Percentiles rank a stretch among this genome's conserved stretches.
Evolutionary conservation across 164 flowering plant species (phyloP).

Genomic region (Piper betle): DNA sequence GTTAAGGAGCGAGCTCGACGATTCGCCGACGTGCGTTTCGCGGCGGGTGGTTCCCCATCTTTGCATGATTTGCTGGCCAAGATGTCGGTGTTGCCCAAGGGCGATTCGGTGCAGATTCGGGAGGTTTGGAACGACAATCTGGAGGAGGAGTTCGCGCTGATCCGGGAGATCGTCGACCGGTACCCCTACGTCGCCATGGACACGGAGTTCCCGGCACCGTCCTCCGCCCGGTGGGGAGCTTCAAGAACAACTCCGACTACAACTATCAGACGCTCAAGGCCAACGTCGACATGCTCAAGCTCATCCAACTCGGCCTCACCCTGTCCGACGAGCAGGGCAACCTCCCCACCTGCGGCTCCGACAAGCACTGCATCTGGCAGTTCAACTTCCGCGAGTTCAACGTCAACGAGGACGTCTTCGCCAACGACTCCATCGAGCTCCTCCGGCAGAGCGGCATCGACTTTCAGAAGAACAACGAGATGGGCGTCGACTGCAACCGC

Average conservation of each 20-base stretch:
- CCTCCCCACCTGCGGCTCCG: constrained; percentile 35
- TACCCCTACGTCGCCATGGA: constrained; percentile 45
- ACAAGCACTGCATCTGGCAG: constrained; percentile 36
- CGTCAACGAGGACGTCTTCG: constrained; percentile 24
- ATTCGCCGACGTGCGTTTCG: too few relatives aligned
- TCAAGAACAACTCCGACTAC: constrained; percentile 19
- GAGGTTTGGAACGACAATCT: constrained; percentile 38
- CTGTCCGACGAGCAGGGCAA: constrained; percentile 34
- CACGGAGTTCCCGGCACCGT: constrained; percentile 36
- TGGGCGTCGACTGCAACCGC: constrained; percentile 17
- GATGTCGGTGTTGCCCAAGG: constrained; percentile 22
- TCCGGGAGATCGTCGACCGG: constrained; percentile 33
- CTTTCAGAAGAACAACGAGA: constrained; percentile 21
- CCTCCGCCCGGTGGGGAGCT: constrained; percentile 23
- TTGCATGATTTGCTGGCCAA: too few relatives aligned
- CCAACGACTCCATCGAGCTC: constrained; percentile 35
- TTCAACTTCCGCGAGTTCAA: constrained; percentile 43
- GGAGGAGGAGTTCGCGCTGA: constrained; percentile 25
- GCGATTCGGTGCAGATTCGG: constrained; percentile 29
- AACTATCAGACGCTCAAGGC: constrained; percentile 30
- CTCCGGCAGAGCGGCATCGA: constrained; percentile 30
- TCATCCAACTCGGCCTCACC: constrained; percentile 44
- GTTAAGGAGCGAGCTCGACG: too few relatives aligned
- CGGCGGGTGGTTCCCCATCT: too few relatives aligned
- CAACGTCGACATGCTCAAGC: constrained; percentile 30